phyloP scores from a whole-genome alignment of 148 eudicot genomes.

The Camellia sinensis region DNA sequence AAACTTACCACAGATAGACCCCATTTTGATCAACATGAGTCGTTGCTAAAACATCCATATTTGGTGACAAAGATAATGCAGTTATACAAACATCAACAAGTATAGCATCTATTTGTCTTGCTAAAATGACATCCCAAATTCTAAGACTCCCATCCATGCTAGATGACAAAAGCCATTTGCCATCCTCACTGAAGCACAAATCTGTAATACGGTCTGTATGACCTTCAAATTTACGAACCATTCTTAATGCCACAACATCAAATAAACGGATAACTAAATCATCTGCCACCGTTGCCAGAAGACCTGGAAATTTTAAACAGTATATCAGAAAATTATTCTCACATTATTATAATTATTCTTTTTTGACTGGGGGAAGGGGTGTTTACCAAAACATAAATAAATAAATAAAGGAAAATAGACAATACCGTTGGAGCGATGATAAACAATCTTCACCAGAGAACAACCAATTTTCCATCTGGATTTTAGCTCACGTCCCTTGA shows the following conservation, averaged over 20 bases:
- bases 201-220: conserved; percentile 89
- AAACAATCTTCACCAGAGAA: conserved; percentile 68
- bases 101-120: conserved; percentile 89
- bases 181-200: conserved; percentile 95
- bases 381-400: background rate
- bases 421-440: conserved; percentile 79
- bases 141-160: conserved; percentile 99
- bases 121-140: conserved; percentile 93
- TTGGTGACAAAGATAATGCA: conserved; percentile 90
- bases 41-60: conserved; percentile 98
- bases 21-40: conserved; percentile 97
- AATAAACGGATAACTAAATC: conserved; percentile 83
- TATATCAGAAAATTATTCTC: background rate
- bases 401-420: background rate
- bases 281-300: conserved; percentile 87
- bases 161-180: conserved; percentile 95
- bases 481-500: conserved; percentile 65
- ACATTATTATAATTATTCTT: background rate
- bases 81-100: conserved; percentile 81
- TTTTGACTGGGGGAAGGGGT: background rate
- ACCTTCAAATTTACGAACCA: conserved; percentile 98
- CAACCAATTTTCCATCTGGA: conserved; percentile 79
- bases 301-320: conserved; percentile 44
- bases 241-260: conserved; percentile 79
- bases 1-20: conserved; percentile 82